These are phyloP conservation scores for Corymbia citriodora DNA, from an alignment of 441 rosid genomes.

Conservation along the genomic window DNA sequence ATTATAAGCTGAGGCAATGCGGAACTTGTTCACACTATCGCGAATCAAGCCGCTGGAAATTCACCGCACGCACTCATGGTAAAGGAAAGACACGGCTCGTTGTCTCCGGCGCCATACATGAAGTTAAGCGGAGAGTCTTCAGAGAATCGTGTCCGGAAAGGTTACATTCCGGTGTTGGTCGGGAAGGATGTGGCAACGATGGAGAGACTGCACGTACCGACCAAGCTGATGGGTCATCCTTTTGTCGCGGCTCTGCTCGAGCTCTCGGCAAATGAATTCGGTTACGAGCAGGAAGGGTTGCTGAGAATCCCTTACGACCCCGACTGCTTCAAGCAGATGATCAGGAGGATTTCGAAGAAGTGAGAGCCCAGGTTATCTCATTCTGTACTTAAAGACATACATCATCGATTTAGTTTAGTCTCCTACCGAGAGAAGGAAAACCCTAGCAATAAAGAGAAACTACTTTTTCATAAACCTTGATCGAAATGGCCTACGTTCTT, in stretches of 20 bases:
- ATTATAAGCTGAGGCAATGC: background rate
- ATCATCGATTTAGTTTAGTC: background rate
- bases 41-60: background rate
- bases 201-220: constrained; percentile 14
- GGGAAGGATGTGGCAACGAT: background rate
- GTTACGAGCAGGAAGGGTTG: constrained; percentile 12
- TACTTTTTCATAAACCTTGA: background rate
- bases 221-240: constrained; percentile 15
- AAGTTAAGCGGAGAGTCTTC: background rate
- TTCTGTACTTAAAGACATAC: background rate
- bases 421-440: background rate
- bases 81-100: background rate
- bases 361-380: background rate
- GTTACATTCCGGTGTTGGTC: constrained; percentile 17
- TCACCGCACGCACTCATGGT: background rate
- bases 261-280: constrained; percentile 11
- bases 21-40: background rate
- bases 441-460: background rate
- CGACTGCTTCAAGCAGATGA: background rate
- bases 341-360: background rate
- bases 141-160: background rate
- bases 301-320: constrained; percentile 15
- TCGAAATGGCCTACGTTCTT: background rate
- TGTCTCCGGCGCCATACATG: background rate
- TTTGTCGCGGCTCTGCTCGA: constrained; percentile 9